A percentile compares a stretch with the other conserved stretches of the same genome.
Evolutionary conservation across 805 yeast genomes (phyloP).

Genomic region (Lachancea nothofagi): DNA sequence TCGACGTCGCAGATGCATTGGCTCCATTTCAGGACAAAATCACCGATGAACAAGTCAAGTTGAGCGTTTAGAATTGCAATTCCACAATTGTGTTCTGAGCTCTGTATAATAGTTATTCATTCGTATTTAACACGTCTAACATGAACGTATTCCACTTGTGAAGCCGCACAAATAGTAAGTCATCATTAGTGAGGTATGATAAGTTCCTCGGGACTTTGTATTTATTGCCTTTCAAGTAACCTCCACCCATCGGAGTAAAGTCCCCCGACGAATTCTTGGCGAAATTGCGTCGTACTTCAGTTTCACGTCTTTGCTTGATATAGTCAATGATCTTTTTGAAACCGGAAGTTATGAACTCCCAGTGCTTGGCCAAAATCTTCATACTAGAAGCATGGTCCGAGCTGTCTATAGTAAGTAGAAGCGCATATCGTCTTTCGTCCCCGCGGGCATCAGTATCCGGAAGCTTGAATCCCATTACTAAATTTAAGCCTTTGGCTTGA

Average conservation of each 20-base stretch:
- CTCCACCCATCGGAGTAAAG: slow-evolving; percentile 24
- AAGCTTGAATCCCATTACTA: slow-evolving; percentile 55
- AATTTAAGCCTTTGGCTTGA: slow-evolving; percentile 51
- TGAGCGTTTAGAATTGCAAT: slow-evolving; percentile 53
- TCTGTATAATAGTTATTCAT: slow-evolving; percentile 1
- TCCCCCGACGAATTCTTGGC: slow-evolving; percentile 38
- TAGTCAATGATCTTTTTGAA: slow-evolving; percentile 37
- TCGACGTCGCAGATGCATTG: slow-evolving; percentile 80
- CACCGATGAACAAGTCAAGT: slow-evolving; percentile 62
- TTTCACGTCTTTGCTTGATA: slow-evolving; percentile 31
- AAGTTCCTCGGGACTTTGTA: slow-evolving; percentile 51
- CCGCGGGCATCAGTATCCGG: slow-evolving; percentile 66
- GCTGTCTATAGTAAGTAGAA: slow-evolving; percentile 52
- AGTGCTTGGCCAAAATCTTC: slow-evolving; percentile 41
- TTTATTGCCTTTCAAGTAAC: slow-evolving; percentile 51
- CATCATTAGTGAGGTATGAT: slow-evolving; percentile 49
- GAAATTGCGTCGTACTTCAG: slow-evolving; percentile 24
- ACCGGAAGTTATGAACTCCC: slow-evolving; percentile 45
- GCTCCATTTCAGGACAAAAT: slow-evolving; percentile 56
- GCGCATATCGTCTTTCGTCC: slow-evolving; percentile 60
- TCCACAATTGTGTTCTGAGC: slow-evolving; percentile 14
- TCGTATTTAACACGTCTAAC: slow-evolving; percentile 26
- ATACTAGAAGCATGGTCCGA: slow-evolving; percentile 36
- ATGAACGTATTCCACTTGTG: slow-evolving; percentile 62
- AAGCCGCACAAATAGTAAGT: slow-evolving; percentile 45